A percentile compares a stretch with the other conserved stretches of the same genome.
These are phyloP conservation scores for Hysterangium stoloniferum DNA, from an alignment of 768 basidiomycete species.

Conservation along the genomic window DNA sequence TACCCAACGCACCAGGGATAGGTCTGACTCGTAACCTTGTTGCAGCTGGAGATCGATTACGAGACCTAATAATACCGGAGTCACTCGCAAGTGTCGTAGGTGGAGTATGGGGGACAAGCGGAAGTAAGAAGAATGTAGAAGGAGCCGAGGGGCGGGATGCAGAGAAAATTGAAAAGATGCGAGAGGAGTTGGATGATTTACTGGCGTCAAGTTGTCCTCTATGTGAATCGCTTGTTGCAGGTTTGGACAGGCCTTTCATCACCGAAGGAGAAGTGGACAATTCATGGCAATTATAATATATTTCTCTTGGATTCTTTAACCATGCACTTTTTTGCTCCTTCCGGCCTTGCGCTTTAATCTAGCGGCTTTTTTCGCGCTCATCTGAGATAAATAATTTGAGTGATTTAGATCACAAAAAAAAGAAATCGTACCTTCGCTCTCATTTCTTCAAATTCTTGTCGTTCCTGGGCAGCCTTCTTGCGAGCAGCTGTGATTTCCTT, in stretches of 20 bases:
- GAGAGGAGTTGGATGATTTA: conserved; percentile 82
- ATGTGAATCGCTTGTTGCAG: conserved; percentile 83
- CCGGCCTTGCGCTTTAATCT: conserved; percentile 66
- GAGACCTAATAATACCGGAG: conserved; percentile 92
- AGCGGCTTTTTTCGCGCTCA: conserved; percentile 74
- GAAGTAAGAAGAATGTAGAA: conserved; percentile 31
- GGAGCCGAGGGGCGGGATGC: conserved; percentile 36
- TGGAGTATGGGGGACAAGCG: conserved; percentile 19
- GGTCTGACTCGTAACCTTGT: conserved; percentile 75
- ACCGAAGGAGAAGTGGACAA: conserved; percentile 68
- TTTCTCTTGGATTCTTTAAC: conserved; percentile 34
- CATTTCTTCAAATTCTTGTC: conserved; percentile 42
- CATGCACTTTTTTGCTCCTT: conserved; percentile 73
- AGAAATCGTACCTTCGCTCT: conserved; percentile 39
- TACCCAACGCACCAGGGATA: conserved; percentile 26
- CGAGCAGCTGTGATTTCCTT: conserved; percentile 63
- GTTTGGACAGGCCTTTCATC: conserved; percentile 83
- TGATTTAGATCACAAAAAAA: neutral
- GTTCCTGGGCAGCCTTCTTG: conserved; percentile 67
- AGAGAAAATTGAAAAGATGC: conserved; percentile 61
- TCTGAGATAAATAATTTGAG: conserved; percentile 33
- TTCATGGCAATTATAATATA: conserved; percentile 60
- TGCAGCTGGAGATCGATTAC: conserved; percentile 80
- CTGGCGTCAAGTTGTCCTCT: conserved; percentile 86
- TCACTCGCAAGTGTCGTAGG: conserved; percentile 75